phyloP scores from a whole-genome alignment of 1,284 basidiomycete genomes.

The Cutaneotrichosporon spelunceum region DNA sequence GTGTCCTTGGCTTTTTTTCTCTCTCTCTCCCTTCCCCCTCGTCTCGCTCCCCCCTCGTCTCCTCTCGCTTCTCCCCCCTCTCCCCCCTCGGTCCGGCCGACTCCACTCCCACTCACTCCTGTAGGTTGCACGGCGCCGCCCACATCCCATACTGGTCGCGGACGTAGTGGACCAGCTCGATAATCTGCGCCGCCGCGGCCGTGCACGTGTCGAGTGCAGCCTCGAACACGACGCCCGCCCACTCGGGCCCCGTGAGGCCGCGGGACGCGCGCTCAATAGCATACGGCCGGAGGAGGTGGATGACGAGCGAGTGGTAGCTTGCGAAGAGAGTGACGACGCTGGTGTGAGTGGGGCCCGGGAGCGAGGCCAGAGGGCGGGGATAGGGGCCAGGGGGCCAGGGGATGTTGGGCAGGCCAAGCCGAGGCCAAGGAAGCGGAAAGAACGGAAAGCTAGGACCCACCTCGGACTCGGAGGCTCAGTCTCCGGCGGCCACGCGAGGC shows the following conservation, averaged over 20 bases:
- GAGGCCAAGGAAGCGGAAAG: too few species aligned
- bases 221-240: not conserved
- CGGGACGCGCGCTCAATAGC: not conserved
- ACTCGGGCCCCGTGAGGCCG: not conserved
- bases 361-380: not conserved
- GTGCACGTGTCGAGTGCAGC: not conserved
- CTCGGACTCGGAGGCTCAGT: not conserved
- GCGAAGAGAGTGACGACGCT: conserved; percentile 1
- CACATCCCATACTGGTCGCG: not conserved
- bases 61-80: too few species aligned
- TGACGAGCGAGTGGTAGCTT: not conserved
- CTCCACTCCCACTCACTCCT: not conserved
- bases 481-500: not conserved
- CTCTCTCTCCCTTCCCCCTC: too few species aligned
- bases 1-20: too few species aligned
- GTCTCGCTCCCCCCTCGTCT: too few species aligned
- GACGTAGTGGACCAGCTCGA: not conserved
- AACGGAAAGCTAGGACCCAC: not conserved
- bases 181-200: not conserved
- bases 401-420: too few species aligned
- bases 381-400: too few species aligned
- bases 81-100: not conserved
- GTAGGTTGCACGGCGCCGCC: not conserved
- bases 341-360: not conserved
- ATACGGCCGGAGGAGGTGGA: conserved; percentile 2